These are phyloP conservation scores for Blastomyces gilchristii DNA, from an alignment of 2,329 filamentous ascomycete genomes.

Conservation along the genomic window DNA sequence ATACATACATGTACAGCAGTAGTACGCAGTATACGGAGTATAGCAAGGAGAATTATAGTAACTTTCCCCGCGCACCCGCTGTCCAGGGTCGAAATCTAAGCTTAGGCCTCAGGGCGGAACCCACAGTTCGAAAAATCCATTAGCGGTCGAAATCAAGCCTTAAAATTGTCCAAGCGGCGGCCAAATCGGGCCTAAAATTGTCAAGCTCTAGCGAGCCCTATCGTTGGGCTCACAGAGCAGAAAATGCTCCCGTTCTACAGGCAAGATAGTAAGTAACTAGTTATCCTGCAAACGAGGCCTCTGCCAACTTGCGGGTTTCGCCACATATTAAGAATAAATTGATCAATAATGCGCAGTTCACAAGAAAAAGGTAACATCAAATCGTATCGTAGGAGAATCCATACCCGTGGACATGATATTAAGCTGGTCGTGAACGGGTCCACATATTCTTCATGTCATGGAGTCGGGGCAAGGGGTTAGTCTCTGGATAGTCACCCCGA, in stretches of 20 bases:
- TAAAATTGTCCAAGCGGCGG: background rate
- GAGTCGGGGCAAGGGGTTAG: background rate
- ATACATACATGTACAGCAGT: no score
- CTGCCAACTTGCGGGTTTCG: background rate
- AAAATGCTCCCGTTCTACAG: background rate
- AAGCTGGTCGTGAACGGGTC: background rate
- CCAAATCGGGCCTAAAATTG: background rate
- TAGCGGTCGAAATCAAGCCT: background rate
- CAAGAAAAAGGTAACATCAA: background rate
- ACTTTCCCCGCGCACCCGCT: background rate
- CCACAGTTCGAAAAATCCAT: background rate
- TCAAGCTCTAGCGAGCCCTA: background rate
- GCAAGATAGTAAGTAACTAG: background rate
- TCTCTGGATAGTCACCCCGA: no score
- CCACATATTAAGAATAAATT: background rate
- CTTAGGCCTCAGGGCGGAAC: background rate
- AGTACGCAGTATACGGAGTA: no score
- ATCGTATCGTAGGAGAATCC: background rate
- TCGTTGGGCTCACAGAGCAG: conserved; percentile 1
- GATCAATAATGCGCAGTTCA: background rate
- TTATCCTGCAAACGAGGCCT: background rate
- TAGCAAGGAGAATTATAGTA: background rate
- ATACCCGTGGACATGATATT: background rate
- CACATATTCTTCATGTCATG: background rate
- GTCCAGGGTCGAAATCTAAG: background rate